Evolutionary conservation across 2,329 filamentous ascomycete species (phyloP), one percentile per base, ranked within the genome.

Genomic region (Cladosporium velox): DNA sequence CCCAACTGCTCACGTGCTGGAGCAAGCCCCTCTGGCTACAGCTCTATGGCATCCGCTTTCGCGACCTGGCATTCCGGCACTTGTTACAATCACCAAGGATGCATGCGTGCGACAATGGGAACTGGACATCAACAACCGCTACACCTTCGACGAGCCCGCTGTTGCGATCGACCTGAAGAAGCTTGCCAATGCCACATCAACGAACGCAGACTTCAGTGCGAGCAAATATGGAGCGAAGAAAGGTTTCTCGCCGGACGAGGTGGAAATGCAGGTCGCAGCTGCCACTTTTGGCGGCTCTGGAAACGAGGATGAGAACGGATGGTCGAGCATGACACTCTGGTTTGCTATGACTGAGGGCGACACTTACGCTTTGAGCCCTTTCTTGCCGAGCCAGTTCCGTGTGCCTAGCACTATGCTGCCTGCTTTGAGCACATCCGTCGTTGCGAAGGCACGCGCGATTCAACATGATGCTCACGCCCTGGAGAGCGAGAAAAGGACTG

Each of bases 311-410:
- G 86, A 88, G 69, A 83, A 87, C 72, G 85, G 86, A 1, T 99
- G 95, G 95, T 91, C 93, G 8, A 88, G 93, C 11, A 97, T 97
- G 91, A 98, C 95, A 0, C 83, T 99, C 12, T 99, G 94, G 92
- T 82, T 98, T 61, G 93, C 93, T n/a, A 99, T 97, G 91, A 88
- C 88, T 44, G 91, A 92, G 67, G 95, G 95, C 3, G 93, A 97
- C 74, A 86, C 98, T 6, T 99, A 99, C 75, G 93, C 94, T 1
- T 82, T 99, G 10, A 97, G 93, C 75, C 95, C 95, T 1, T 84
- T 99, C 49, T 82, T 99, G 35, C 95, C 95, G 0, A 88, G 88
- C 61, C 92, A 90, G 72, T 98, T 94, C 93, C 88, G 91, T 28
- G 88, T 78, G 72, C 69, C 79, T n/a, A 85, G 89, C 1, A 90